phyloP scores from a whole-genome alignment of 768 basidiomycete species.

The Pulveroboletus sp. region DNA sequence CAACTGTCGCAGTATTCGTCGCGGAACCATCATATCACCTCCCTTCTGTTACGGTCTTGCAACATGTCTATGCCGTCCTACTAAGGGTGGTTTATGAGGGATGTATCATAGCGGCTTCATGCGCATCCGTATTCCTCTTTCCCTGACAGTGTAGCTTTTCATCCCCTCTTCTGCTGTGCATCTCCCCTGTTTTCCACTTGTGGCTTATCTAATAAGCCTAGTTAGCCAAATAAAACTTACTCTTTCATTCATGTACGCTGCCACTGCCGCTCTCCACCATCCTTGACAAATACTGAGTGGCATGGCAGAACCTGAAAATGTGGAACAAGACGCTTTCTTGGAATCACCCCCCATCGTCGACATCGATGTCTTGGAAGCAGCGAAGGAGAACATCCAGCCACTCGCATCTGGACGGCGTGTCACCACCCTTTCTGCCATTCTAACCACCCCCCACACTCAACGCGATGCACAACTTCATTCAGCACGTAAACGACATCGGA shows the following conservation, averaged over 20 bases:
- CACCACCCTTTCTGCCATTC: constrained; percentile 67
- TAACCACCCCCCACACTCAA: constrained; percentile 73
- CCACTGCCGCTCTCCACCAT: background rate
- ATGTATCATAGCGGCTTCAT: background rate
- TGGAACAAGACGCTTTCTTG: constrained; percentile 43
- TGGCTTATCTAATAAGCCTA: background rate
- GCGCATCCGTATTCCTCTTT: background rate
- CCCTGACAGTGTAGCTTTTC: background rate
- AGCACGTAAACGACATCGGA: constrained; percentile 59
- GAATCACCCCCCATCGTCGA: constrained; percentile 55
- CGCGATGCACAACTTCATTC: constrained; percentile 65
- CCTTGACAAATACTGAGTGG: constrained; percentile 1
- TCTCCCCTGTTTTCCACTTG: background rate
- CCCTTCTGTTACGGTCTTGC: too few relatives aligned
- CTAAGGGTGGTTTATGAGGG: background rate
- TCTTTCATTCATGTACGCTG: background rate
- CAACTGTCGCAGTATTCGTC: too few relatives aligned
- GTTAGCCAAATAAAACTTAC: background rate
- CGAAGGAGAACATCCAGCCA: constrained; percentile 86
- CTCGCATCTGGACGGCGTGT: constrained; percentile 75
- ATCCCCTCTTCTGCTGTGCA: background rate
- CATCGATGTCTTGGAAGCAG: constrained; percentile 74
- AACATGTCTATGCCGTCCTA: background rate
- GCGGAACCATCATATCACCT: too few relatives aligned
- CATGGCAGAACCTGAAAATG: constrained; percentile 18